phyloP scores from a whole-genome alignment of 2,329 filamentous ascomycete species.

The Ceratocystis huliohia region DNA sequence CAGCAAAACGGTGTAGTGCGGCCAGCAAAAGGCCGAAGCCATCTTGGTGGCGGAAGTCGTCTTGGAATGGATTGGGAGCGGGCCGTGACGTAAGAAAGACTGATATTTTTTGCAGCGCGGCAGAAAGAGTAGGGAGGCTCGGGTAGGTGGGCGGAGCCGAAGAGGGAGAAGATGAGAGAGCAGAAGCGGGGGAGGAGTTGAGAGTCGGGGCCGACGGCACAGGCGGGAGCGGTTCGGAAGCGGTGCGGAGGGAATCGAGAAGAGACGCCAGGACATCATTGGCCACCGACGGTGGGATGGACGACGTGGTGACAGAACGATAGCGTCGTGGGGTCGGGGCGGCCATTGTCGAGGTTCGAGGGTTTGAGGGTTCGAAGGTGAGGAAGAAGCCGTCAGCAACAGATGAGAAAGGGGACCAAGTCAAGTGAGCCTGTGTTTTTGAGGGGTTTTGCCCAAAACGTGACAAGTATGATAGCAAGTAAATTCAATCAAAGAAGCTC shows the following conservation, averaged over 20 bases:
- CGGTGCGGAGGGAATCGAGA: conserved; percentile 36
- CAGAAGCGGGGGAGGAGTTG: not conserved
- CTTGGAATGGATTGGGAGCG: conserved; percentile 45
- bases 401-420: not conserved
- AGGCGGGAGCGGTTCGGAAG: conserved; percentile 26
- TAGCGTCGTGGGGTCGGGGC: conserved; percentile 39
- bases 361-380: not conserved
- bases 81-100: conserved; percentile 43
- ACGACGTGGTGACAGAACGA: conserved; percentile 52
- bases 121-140: conserved; percentile 36
- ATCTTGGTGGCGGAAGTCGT: conserved; percentile 67
- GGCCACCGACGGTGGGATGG: conserved; percentile 44
- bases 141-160: conserved; percentile 31
- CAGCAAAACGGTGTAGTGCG: conserved; percentile 56
- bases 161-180: conserved; percentile 26
- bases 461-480: no score
- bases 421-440: not conserved
- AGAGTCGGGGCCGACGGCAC: not conserved
- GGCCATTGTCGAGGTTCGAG: not conserved
- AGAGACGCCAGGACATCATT: conserved; percentile 45
- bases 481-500: no score
- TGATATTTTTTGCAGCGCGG: conserved; percentile 51
- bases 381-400: not conserved
- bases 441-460: no score
- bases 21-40: conserved; percentile 66